A percentile compares a stretch with the other conserved stretches of the same genome.
Evolutionary conservation across 441 rosid genomes (phyloP).

Genomic region (Arabidopsis hybrid): DNA sequence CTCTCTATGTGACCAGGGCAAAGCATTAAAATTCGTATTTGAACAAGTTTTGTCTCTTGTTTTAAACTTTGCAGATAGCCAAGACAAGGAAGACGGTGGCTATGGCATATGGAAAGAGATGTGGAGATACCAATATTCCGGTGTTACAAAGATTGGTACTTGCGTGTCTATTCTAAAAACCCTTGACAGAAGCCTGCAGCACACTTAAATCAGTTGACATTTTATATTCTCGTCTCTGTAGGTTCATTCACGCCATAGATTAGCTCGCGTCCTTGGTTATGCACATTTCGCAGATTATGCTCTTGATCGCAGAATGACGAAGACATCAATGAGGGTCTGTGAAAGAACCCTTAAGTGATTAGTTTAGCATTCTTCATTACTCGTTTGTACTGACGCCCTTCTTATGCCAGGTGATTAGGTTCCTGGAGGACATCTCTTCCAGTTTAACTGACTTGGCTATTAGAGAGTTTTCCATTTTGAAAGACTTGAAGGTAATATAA

Average conservation of each 20-base stretch:
- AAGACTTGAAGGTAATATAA: conserved; percentile 78
- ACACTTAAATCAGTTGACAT: conserved; percentile 23
- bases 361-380: conserved; percentile 12
- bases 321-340: conserved; percentile 83
- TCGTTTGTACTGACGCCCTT: conserved; percentile 5
- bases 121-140: conserved; percentile 80
- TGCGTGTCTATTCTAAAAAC: conserved; percentile 22
- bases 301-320: conserved; percentile 84
- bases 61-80: conserved; percentile 70
- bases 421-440: conserved; percentile 89
- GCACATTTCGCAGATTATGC: conserved; percentile 88
- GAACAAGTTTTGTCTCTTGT: conserved; percentile 37
- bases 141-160: conserved; percentile 80
- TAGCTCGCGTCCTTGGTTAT: conserved; percentile 86
- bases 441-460: conserved; percentile 75
- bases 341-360: conserved; percentile 22
- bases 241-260: conserved; percentile 89
- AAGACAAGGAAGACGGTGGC: conserved; percentile 87
- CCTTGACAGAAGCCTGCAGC: conserved; percentile 26
- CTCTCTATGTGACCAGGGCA: conserved; percentile 11
- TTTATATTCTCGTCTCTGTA: conserved; percentile 43
- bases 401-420: conserved; percentile 72
- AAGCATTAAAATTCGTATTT: conserved; percentile 8
- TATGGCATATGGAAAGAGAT: conserved; percentile 79
- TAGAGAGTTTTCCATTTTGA: conserved; percentile 71